Conservation (phyloP, 768 basidiomycete species). For the Tylopilus sp. region DNA sequence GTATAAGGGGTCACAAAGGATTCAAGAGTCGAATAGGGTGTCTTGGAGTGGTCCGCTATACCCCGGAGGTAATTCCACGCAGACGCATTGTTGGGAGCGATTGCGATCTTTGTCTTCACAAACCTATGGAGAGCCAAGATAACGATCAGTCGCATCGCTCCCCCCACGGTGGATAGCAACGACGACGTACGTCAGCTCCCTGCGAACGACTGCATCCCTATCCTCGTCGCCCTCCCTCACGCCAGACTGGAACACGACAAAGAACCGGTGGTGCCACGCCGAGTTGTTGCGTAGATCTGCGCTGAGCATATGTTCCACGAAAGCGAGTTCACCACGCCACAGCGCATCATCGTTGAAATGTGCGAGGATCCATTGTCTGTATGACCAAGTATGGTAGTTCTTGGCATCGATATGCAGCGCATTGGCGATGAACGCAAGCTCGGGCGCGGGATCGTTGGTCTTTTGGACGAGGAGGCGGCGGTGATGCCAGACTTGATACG, state of each 20-base stretch:
- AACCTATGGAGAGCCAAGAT: conserved; percentile 49
- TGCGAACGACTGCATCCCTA: conserved; percentile 51
- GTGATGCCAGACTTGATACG: conserved; percentile 98
- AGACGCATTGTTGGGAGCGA: conserved; percentile 89
- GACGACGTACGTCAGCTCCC: conserved; percentile 73
- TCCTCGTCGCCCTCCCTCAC: conserved; percentile 61
- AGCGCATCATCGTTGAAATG: conserved; percentile 73
- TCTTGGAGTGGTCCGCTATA: conserved; percentile 57
- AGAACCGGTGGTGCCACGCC: conserved; percentile 96
- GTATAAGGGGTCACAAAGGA: conserved; percentile 70
- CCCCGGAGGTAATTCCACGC: conserved; percentile 98
- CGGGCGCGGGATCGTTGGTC: conserved; percentile 51
- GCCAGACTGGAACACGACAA: conserved; percentile 73
- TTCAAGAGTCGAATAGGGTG: conserved; percentile 52
- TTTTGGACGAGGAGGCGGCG: conserved; percentile 69
- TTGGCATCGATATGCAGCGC: conserved; percentile 78
- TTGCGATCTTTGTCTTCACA: conserved; percentile 76
- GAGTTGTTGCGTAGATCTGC: conserved; percentile 92
- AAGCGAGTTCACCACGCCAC: conserved; percentile 75
- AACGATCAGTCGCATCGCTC: neutral
- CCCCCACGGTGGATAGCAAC: neutral
- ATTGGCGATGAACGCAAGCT: conserved; percentile 76
- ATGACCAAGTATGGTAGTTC: conserved; percentile 99
- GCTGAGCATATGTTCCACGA: conserved; percentile 63
- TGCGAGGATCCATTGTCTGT: conserved; percentile 91